Conservation (phyloP, 176 grass and related monocot genomes). For the Canna indica region DNA sequence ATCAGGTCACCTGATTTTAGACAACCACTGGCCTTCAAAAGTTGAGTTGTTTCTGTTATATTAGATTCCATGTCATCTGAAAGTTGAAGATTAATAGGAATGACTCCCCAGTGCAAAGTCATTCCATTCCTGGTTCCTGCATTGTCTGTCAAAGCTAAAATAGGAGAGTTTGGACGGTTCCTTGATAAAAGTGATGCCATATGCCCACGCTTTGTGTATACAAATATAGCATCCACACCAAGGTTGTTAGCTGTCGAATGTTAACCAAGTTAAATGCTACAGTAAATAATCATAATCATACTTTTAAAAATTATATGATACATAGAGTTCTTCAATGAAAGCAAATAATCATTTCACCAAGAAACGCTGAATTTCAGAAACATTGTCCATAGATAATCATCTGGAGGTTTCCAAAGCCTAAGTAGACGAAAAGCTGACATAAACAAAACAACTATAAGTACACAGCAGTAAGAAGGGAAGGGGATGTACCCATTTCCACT, state of each 20-base stretch:
- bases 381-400: no score
- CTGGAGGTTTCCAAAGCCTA: not conserved
- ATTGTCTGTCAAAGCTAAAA: constrained; percentile 57
- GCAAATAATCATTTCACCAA: no score
- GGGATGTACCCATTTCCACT: constrained; percentile 46
- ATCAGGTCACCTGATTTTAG: constrained; percentile 46
- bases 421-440: not conserved
- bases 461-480: no score
- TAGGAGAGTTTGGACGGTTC: constrained; percentile 46
- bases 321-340: not conserved
- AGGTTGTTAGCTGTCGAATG: constrained; percentile 47
- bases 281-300: not conserved
- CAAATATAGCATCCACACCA: constrained; percentile 59
- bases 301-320: not conserved
- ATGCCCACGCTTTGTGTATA: constrained; percentile 62
- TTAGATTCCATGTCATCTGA: constrained; percentile 46
- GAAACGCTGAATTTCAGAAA: no score
- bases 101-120: constrained; percentile 63
- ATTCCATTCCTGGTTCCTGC: constrained; percentile 45
- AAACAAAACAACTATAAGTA: not conserved
- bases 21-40: constrained; percentile 39
- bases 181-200: constrained; percentile 49
- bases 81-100: constrained; percentile 31
- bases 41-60: constrained; percentile 31
- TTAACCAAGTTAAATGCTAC: no score